Evolutionary conservation across 176 grass and related monocot species (phyloP).

Genomic region (Zizania latifolia): DNA sequence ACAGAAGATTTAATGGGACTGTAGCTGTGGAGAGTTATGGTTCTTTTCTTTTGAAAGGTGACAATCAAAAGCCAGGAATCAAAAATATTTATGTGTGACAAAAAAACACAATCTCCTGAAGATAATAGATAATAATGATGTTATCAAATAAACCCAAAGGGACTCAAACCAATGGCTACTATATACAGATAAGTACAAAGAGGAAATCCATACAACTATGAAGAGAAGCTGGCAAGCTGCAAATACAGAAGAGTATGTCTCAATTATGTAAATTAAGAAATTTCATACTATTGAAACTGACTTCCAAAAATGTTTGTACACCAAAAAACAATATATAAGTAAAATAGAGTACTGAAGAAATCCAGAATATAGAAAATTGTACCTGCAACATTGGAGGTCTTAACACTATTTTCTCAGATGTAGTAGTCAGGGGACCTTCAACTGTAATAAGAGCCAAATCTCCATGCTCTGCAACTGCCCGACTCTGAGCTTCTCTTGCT

Average conservation of each 20-base stretch:
- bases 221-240: constrained; percentile 6
- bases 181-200: neutral
- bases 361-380: constrained; percentile 9
- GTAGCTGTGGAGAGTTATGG: neutral
- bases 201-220: neutral
- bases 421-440: constrained; percentile 57
- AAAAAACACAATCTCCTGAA: neutral
- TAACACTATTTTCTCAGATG: constrained; percentile 69
- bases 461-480: constrained; percentile 66
- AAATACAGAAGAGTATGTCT: neutral
- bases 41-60: neutral
- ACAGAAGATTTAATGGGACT: constrained; percentile 6
- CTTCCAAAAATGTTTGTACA: neutral
- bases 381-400: constrained; percentile 98
- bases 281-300: neutral
- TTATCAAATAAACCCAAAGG: neutral
- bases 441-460: constrained; percentile 92
- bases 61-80: neutral
- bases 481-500: constrained; percentile 80
- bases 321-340: constrained; percentile 12
- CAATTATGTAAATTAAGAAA: neutral
- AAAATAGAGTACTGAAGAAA: constrained; percentile 13
- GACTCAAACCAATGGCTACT: neutral
- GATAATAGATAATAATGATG: neutral
- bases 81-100: neutral